Conservation (phyloP, 495 filamentous ascomycete genomes). For the Penicillium lividum region DNA sequence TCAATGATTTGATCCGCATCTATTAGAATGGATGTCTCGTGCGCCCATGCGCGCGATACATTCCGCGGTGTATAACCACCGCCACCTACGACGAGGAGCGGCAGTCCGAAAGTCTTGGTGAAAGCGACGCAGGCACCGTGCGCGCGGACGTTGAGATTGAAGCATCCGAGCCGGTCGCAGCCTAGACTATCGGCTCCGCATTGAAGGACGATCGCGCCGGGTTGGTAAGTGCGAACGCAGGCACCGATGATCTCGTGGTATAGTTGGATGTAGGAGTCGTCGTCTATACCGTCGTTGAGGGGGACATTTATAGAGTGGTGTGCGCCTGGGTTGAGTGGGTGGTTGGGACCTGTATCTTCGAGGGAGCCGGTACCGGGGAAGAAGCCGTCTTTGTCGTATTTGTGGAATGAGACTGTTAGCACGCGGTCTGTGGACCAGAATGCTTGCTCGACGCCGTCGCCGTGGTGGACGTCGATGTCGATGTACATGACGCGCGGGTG, state of each 20-base stretch:
- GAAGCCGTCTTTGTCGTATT: constrained; percentile 82
- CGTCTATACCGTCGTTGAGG: constrained; percentile 80
- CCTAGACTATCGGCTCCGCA: constrained; percentile 96
- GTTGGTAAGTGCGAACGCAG: constrained; percentile 74
- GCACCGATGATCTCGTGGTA: constrained; percentile 79
- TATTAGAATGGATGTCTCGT: constrained; percentile 90
- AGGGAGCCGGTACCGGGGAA: constrained; percentile 68
- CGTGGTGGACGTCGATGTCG: constrained; percentile 97
- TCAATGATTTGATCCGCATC: constrained; percentile 71
- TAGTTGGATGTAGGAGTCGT: constrained; percentile 82
- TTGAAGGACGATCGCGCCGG: constrained; percentile 88
- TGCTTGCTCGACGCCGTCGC: constrained; percentile 94
- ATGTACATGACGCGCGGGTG: constrained; percentile 94
- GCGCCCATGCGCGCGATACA: constrained; percentile 92
- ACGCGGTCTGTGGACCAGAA: constrained; percentile 97
- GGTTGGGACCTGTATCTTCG: constrained; percentile 58
- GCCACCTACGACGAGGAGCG: constrained; percentile 87
- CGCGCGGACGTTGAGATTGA: constrained; percentile 93
- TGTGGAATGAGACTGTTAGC: constrained; percentile 95
- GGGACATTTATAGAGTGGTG: constrained; percentile 69
- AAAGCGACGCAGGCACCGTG: constrained; percentile 90
- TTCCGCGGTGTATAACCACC: constrained; percentile 98
- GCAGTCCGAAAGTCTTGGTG: constrained; percentile 74
- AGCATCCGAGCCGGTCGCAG: constrained; percentile 88
- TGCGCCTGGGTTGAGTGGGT: constrained; percentile 61